Evolutionary conservation across 176 grass and related monocot species (phyloP), one percentile per base, ranked within the genome.

Genomic region (Triticum dicoccoides): DNA sequence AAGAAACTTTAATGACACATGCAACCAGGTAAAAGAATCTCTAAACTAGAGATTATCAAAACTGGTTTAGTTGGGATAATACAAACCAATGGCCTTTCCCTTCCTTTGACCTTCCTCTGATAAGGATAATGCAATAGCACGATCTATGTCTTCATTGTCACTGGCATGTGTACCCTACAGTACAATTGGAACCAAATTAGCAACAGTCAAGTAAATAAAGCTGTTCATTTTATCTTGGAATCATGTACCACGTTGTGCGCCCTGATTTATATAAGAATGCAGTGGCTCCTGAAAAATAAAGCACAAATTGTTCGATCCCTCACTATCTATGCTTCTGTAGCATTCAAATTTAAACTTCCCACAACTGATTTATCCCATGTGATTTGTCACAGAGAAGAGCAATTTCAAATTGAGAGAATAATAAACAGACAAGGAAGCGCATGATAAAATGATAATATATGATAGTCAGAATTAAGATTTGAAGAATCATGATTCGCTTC

Each of bases 41-140:
- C 20, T 77, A 77, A 69, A 39, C 76, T 69, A 76, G 13, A 89
- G 54, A 86, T 58, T 41, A 10, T 10, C 23, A 77, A 61, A 81
- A 85, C 61, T 86, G 45, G 42, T 14, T 76, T 59, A 75, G 76
- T 68, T 84, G 24, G 37, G 54, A 76, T 51, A 82, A 68, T 81
- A 92, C 93, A 67, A 83, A 98, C 96, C 96, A 89, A 94, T 82
- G 76, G 86, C 20, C 35, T 94, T 95, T 65, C 89, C 91, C 85
- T 95, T 98, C 52, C 75, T 70, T 77, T 86, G 88, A 29, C 92
- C 91, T 89, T 95, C 89, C 86, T 97, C 92, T 51, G 81, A 86
- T 86, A 95, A 81, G 74, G 95, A 97, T 83, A 97, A 79, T 78
- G 95, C 95, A 88, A 97, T 94, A 86, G 95, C 95, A 89, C 49